These are phyloP conservation scores for Penicillium sclerotiorum DNA, from an alignment of 2,329 filamentous ascomycete species.

Conservation along the genomic window DNA sequence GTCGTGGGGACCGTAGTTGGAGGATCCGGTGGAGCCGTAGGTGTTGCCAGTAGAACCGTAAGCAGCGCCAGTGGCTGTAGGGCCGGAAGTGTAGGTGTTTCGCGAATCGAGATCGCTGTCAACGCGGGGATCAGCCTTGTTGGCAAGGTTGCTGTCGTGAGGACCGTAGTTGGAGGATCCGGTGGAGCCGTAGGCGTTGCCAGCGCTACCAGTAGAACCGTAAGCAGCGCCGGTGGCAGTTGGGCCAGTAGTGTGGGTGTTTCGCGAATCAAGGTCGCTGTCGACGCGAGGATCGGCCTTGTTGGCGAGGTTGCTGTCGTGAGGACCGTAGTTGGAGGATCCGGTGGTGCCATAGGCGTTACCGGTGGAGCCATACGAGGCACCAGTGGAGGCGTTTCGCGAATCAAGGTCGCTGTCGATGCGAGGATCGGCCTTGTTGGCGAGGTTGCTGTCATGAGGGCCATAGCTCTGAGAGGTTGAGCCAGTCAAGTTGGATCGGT, in stretches of 20 bases:
- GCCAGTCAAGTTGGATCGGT: constrained; percentile 7
- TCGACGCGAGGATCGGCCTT: constrained; percentile 17
- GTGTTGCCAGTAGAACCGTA: neutral
- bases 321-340: constrained; percentile 22
- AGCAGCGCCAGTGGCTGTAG: neutral
- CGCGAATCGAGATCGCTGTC: constrained; percentile 17
- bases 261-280: too few species aligned
- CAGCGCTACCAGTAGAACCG: constrained; percentile 4
- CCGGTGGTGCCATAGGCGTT: constrained; percentile 1
- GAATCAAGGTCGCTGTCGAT: constrained; percentile 18
- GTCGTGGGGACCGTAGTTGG: constrained; percentile 20
- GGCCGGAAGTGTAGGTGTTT: too few species aligned
- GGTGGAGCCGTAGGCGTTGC: constrained; percentile 12
- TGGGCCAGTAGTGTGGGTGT: too few species aligned
- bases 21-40: constrained; percentile 9
- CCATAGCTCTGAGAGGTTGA: constrained; percentile 12
- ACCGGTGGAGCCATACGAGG: neutral
- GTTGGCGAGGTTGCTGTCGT: constrained; percentile 16
- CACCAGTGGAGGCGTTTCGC: neutral
- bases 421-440: constrained; percentile 23
- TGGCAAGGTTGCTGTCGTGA: constrained; percentile 17
- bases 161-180: constrained; percentile 20
- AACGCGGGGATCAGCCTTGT: constrained; percentile 16
- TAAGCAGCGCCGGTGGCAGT: too few species aligned
- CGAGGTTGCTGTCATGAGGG: constrained; percentile 18